Evolutionary conservation across 2,329 filamentous ascomycete species (phyloP).

Genomic region (Xylaria sp.): DNA sequence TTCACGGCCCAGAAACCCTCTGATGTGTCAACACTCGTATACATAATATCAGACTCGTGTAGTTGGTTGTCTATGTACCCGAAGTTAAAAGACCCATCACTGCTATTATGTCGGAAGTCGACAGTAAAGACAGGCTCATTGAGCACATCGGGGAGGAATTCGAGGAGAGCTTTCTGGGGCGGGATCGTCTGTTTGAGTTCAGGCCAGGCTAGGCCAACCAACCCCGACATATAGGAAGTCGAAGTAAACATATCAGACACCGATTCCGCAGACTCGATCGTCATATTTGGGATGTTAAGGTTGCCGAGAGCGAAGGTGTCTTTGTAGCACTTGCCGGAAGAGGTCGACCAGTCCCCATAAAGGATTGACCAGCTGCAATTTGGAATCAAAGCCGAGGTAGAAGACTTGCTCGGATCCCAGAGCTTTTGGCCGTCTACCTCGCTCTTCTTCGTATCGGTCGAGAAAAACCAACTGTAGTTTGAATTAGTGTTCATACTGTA

Average conservation of each 20-base stretch:
- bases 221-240: constrained; percentile 58
- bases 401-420: constrained; percentile 60
- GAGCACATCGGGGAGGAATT: constrained; percentile 56
- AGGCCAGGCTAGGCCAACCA: constrained; percentile 63
- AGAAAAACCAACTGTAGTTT: constrained; percentile 63
- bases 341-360: constrained; percentile 59
- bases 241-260: constrained; percentile 58
- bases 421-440: constrained; percentile 57
- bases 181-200: constrained; percentile 58
- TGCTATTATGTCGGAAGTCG: constrained; percentile 60
- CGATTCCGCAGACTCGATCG: constrained; percentile 61
- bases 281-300: constrained; percentile 57
- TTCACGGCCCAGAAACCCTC: constrained; percentile 59
- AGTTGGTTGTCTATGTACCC: constrained; percentile 58
- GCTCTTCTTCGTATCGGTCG: constrained; percentile 58
- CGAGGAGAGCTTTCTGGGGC: constrained; percentile 57
- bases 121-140: constrained; percentile 59
- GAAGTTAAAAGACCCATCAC: constrained; percentile 62
- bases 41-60: constrained; percentile 56
- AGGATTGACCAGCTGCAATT: constrained; percentile 61
- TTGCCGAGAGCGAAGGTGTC: constrained; percentile 62
- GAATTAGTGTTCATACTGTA: constrained; percentile 14
- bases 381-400: constrained; percentile 55
- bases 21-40: constrained; percentile 61
- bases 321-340: constrained; percentile 60